Evolutionary conservation across 202 grass and related monocot genomes (phyloP), one percentile per base, ranked within the genome.

Genomic region (Schoenoplectus tabernaemontani): DNA sequence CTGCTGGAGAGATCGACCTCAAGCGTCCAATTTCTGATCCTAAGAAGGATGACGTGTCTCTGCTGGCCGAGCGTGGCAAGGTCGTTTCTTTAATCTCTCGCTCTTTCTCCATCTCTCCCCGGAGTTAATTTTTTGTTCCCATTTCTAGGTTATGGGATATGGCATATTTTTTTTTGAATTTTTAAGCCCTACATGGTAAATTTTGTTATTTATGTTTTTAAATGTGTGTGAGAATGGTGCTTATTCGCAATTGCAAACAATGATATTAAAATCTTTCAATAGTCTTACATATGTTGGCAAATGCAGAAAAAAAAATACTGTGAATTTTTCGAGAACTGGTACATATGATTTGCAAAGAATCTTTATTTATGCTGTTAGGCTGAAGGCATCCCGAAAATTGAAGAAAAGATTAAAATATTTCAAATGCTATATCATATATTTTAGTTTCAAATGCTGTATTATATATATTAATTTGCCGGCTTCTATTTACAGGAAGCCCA

Each of bases 41-140:
- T 41, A 68, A 36, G 26, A 37, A 54, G 24, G 90, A 89, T 8
- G 90, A 87, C 1, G 37, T 93, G 16, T 33, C 63, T 77, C 78
- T 93, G 58, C 37, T 97, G 24, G 85, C 67, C 0, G 90, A 86
- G 85, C 88, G 90, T 37, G 93, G 93, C 78, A 77, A 93, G 81
- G 90, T 93, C 1, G 16, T 76, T 12, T 57, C 46, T n/a, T 84
- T 57, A 28, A 30, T 38, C 66, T 82, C 10, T n/a, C n/a, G n/a
- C n/a, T n/a, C n/a, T n/a, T n/a, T 50, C 64, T 46, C 24, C 54
- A 17, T 65, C 23, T 28, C 1, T 56, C 36, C 43, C 3, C 43
- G 36, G 12, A 43, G 19, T 5, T 69, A 12, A 8, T 7, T 44
- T 43, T 69, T 47, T 13, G 47, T 51, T n/a, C 47, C 26, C 47